phyloP scores from a whole-genome alignment of 306 rosid genomes.

The Bauhinia variegata region DNA sequence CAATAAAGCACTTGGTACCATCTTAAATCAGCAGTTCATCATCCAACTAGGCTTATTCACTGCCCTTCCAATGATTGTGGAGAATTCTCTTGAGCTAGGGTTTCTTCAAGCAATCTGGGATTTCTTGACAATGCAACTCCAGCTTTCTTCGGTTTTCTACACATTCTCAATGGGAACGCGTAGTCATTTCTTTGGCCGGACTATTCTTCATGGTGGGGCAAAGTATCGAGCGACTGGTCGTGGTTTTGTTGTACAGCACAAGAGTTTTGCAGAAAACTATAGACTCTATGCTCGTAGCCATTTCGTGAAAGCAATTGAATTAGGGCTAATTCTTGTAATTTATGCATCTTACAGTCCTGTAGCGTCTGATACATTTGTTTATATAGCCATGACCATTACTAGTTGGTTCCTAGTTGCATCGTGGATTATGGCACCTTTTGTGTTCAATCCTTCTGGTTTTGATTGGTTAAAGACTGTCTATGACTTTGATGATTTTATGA shows the following conservation, averaged over 20 bases:
- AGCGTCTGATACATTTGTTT: conserved; percentile 62
- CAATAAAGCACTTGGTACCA: conserved; percentile 60
- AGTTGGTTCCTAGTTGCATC: conserved; percentile 85
- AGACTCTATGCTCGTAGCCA: conserved; percentile 92
- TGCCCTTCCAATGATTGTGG: conserved; percentile 91
- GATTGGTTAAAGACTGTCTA: conserved; percentile 89
- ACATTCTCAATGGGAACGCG: conserved; percentile 89
- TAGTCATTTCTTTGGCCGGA: conserved; percentile 79
- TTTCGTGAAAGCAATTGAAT: conserved; percentile 88
- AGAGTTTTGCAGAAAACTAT: conserved; percentile 84
- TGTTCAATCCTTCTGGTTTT: conserved; percentile 86
- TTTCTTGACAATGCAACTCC: conserved; percentile 83
- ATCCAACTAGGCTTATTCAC: conserved; percentile 84
- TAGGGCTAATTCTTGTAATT: conserved; percentile 70
- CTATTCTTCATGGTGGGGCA: conserved; percentile 91
- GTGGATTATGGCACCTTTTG: conserved; percentile 85
- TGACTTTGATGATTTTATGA: conserved; percentile 81
- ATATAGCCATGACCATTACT: conserved; percentile 72
- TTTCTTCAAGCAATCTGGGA: conserved; percentile 86
- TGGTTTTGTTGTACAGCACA: conserved; percentile 89
- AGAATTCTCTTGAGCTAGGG: conserved; percentile 80
- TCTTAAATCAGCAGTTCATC: conserved; percentile 76
- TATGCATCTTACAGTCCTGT: conserved; percentile 70
- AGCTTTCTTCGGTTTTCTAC: conserved; percentile 86
- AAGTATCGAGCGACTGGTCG: conserved; percentile 91